Base-by-base conservation (phyloP, 176 grass and related monocot genomes). In the Otatea glauca region DNA sequence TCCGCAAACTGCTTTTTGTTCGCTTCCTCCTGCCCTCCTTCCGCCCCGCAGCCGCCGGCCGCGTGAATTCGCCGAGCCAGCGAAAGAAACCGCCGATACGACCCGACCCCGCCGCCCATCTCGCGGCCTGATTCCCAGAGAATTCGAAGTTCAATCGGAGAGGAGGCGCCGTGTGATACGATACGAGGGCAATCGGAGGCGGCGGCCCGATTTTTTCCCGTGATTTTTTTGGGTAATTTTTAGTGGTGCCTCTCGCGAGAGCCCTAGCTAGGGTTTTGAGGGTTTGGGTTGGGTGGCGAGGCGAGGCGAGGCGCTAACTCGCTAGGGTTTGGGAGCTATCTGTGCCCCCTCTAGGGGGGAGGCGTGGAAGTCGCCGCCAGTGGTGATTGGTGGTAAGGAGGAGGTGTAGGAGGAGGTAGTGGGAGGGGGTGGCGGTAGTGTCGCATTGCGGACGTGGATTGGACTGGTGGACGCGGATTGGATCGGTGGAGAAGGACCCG, bases 21-120 rank as follows among this genome's bases (percentile, higher is more conserved):
- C 41, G 39, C 50, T 73, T 58, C 34, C 35, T 42, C 45, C 4
- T 53, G 21, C 35, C n/a, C 64, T 54, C 34, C 15, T 41, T 7
- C 73, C 20, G 18, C 79, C 79, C 79, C 74, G 74, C 79, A 86
- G 86, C 86, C 82, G 74, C 83, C 72, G 73, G 20, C 15, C 72
- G 82, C 62, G 67, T 55, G 68, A 88, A 74, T 88, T 84, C 88
- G 83, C 65, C 62, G 45, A 34, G 60, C 72, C 24, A 27, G 4
- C 59, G 38, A 20, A 27, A 27, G 65, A 35, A 77, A 72, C 66
- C 49, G 66, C 79, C 45, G 58, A 65, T 59, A 50, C 71, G 27
- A 44, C 60, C 43, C 35, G 17, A 4, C 20, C 4, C 32, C 5
- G 4, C 37, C 2, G 59, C 50, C 42, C 63, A 58, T 62, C 47